Percentiles rank a stretch among this genome's conserved stretches.
phyloP scores from a whole-genome alignment of 805 yeast species.

The Grigorovia yakushimaensis region DNA sequence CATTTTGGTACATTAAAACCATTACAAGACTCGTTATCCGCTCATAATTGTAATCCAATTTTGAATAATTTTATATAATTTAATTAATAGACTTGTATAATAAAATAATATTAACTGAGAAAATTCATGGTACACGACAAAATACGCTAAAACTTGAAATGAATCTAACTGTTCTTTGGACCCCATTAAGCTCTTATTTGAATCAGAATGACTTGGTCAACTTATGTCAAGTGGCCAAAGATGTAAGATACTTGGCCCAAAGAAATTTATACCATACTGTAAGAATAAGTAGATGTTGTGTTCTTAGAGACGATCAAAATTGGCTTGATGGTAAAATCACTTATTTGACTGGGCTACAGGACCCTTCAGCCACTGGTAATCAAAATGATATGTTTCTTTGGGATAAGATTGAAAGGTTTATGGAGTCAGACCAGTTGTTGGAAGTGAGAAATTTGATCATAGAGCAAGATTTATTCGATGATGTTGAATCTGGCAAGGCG shows the following conservation, averaged over 20 bases:
- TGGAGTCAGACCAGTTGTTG: conserved; percentile 28
- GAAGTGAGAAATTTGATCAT: conserved; percentile 31
- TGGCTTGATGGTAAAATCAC: conserved; percentile 31
- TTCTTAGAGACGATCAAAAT: conserved; percentile 21
- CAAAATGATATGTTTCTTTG: conserved; percentile 31
- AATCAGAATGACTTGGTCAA: conserved; percentile 34
- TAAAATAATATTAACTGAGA: no score
- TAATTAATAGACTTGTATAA: neutral
- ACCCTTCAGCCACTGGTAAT: conserved; percentile 27
- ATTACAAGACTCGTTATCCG: neutral
- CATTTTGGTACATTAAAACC: neutral
- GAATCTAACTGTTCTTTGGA: neutral
- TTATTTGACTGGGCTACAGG: conserved; percentile 31
- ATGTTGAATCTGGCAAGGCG: conserved; percentile 12
- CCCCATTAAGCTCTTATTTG: conserved; percentile 16
- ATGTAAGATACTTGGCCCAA: conserved; percentile 24
- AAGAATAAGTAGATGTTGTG: conserved; percentile 29
- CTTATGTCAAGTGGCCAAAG: conserved; percentile 27
- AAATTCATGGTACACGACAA: no score
- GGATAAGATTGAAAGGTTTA: conserved; percentile 34
- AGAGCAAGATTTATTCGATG: conserved; percentile 24
- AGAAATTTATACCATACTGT: conserved; percentile 31
- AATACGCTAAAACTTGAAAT: neutral
- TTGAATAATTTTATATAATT: conserved; percentile 1
- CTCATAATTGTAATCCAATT: neutral